Base-by-base conservation (phyloP, 352 stramenopile genomes). In the Phytophthora kernoviae region DNA sequence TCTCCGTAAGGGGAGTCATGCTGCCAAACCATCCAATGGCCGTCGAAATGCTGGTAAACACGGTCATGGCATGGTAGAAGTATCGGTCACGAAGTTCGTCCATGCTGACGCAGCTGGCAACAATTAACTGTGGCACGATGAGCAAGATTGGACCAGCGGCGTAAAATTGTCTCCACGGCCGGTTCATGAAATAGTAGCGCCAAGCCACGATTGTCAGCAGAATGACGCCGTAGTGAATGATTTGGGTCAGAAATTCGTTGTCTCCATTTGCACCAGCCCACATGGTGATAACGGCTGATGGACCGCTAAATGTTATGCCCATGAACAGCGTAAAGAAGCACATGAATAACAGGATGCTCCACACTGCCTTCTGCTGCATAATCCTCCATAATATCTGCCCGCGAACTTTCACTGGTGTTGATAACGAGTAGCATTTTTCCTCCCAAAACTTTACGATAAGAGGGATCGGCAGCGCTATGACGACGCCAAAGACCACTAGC, bases 1-100 rank as follows among this genome's bases (percentile, higher is more conserved):
- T 85, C 58, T 88, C 78, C 0, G 70, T 80, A 17, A 85, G 32
- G 24, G 77, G 72, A 33, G 80, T 52, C 18, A 84, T 45, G 43
- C 49, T 70, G 6, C 47, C 53, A 17, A 87, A 33, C 50, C 49
- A 57, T 3, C 4, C 42, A 34, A 84, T 62, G 0, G 45, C 62
- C 11, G 18, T n/a, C 8, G 49, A 47, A 11, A 76, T 45, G 43
- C 41, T 58, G 2, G 51, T 49, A 42, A 81, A 58, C 8, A 73
- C 36, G 2, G 44, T 57, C 58, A 78, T 44, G 11, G 58, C 22
- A 10, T 58, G 62, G 40, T 78, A 81, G 41, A 82, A 74, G 17
- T 54, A 47, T 6, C 34, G 57, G 24, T 77, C 48, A 0, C 69
- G 75, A 9, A 64, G 24, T 8, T 72, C 37, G 34, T 80, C 60